These are phyloP conservation scores for Trichosporon coremiiforme DNA, from an alignment of 1,284 basidiomycete species.

Conservation along the genomic window DNA sequence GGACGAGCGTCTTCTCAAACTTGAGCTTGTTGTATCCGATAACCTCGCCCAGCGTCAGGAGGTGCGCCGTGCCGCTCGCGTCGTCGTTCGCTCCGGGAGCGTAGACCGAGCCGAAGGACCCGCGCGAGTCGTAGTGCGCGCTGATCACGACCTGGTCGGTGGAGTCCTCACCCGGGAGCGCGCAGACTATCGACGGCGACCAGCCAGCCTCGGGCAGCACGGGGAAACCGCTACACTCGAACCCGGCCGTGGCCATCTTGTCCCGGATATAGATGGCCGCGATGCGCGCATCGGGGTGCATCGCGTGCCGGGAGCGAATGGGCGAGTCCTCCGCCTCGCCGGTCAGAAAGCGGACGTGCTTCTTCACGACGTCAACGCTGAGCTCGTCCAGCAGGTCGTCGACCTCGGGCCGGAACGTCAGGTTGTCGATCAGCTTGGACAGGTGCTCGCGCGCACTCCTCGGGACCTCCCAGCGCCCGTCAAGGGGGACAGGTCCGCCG, in stretches of 20 bases:
- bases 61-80: conserved; percentile 63
- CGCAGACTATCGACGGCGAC: conserved; percentile 78
- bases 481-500: background rate
- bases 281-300: conserved; percentile 66
- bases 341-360: conserved; percentile 75
- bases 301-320: conserved; percentile 75
- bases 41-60: conserved; percentile 72
- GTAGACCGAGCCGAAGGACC: conserved; percentile 73
- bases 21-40: conserved; percentile 65
- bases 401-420: conserved; percentile 37
- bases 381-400: conserved; percentile 31
- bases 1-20: conserved; percentile 53
- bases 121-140: conserved; percentile 82
- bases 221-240: background rate
- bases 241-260: background rate
- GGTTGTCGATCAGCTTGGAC: conserved; percentile 47
- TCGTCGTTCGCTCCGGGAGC: conserved; percentile 79
- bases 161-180: conserved; percentile 57
- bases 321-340: conserved; percentile 66
- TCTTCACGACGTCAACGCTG: conserved; percentile 60
- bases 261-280: conserved; percentile 60
- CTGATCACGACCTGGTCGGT: conserved; percentile 63
- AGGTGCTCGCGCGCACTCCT: conserved; percentile 45
- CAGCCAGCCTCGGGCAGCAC: conserved; percentile 61
- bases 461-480: conserved; percentile 36